Percentiles rank a stretch among this genome's conserved stretches.
These are phyloP conservation scores for Dissophora globulifera DNA, from an alignment of 192 early-diverging fungal genomes.

Conservation along the genomic window DNA sequence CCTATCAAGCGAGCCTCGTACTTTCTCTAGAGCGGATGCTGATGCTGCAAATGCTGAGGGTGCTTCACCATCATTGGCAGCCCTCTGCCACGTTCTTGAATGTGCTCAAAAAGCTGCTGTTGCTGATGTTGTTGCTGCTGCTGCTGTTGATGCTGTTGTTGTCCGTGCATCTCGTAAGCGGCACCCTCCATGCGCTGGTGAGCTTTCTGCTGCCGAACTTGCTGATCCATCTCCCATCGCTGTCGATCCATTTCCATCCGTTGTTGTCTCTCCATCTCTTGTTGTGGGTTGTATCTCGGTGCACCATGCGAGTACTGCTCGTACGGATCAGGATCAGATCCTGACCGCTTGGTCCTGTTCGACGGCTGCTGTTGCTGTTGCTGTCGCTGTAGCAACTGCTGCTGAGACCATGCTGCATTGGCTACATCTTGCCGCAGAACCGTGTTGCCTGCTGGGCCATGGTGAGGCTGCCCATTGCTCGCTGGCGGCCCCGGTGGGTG, in stretches of 20 bases:
- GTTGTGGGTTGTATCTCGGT: not conserved
- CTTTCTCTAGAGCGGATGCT: not conserved
- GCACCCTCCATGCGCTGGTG: not conserved
- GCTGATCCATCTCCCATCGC: constrained; percentile 20
- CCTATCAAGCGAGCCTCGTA: too few species aligned
- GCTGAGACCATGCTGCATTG: constrained; percentile 11
- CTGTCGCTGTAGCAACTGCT: constrained; percentile 1
- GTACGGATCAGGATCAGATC: not conserved
- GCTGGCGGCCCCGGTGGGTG: not conserved
- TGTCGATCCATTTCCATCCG: constrained; percentile 7
- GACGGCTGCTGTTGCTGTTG: not conserved
- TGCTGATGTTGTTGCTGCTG: not conserved
- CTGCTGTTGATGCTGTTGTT: not conserved
- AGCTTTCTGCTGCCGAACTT: constrained; percentile 1
- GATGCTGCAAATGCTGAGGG: constrained; percentile 1
- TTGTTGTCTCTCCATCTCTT: constrained; percentile 14
- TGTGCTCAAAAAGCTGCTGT: constrained; percentile 1
- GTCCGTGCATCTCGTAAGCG: not conserved
- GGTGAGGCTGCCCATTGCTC: not conserved
- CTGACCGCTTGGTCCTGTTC: constrained; percentile 1
- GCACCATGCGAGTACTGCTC: not conserved
- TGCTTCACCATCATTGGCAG: not conserved
- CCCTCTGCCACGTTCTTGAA: not conserved
- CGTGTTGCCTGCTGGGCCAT: not conserved
- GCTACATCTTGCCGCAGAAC: not conserved